These are phyloP conservation scores for Populus hybrid DNA, from an alignment of 441 rosid species.

Conservation along the genomic window DNA sequence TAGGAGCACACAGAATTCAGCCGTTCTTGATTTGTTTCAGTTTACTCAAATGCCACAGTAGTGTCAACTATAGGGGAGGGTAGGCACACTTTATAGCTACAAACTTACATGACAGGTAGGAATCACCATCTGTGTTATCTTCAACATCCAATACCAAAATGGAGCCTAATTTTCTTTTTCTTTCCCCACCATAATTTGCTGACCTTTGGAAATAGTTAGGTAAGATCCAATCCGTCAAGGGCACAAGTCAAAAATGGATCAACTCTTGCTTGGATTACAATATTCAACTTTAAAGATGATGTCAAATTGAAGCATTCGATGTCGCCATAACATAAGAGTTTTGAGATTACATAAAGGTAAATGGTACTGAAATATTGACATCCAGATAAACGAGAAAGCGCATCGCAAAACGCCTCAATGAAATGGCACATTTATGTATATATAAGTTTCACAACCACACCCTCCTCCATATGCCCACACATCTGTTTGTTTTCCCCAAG, in stretches of 20 bases:
- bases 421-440: background rate
- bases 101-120: background rate
- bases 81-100: no score
- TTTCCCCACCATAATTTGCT: background rate
- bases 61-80: no score
- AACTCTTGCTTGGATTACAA: background rate
- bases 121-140: no score
- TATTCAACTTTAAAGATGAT: background rate
- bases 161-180: background rate
- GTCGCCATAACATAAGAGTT: constrained; percentile 3
- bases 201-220: background rate
- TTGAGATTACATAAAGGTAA: constrained; percentile 2
- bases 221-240: background rate
- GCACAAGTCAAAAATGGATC: background rate
- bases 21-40: background rate
- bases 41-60: background rate
- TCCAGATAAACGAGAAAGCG: constrained; percentile 15
- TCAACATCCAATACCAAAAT: background rate
- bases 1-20: background rate
- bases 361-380: constrained; percentile 14
- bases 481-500: constrained; percentile 6
- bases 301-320: background rate
- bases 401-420: constrained; percentile 16
- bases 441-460: constrained; percentile 10
- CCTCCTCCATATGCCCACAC: background rate